Conservation (phyloP, 495 filamentous ascomycete genomes). For the Acidomyces sp. region DNA sequence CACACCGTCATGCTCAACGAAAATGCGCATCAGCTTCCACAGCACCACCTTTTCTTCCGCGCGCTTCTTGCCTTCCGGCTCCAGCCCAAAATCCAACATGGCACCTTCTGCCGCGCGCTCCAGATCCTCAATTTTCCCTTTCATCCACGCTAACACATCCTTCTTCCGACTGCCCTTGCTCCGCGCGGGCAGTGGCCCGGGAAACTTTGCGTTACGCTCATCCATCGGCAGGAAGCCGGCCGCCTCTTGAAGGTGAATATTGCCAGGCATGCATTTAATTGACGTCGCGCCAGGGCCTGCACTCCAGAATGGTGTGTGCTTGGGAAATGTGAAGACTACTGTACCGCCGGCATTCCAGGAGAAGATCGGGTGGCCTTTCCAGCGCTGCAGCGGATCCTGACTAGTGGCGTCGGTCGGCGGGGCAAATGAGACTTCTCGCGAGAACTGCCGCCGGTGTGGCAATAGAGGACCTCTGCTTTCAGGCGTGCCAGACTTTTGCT, state of each 20-base stretch:
- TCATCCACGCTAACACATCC: conserved; percentile 74
- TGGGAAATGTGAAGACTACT: conserved; percentile 74
- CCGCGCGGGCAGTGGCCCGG: conserved; percentile 60
- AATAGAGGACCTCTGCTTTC: conserved; percentile 15
- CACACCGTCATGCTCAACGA: conserved; percentile 76
- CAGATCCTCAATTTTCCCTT: conserved; percentile 53
- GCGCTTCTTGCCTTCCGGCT: conserved; percentile 29
- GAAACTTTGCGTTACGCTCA: conserved; percentile 66
- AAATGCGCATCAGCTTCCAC: conserved; percentile 70
- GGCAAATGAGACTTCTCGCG: conserved; percentile 30
- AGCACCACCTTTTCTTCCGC: conserved; percentile 71
- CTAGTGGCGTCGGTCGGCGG: conserved; percentile 68
- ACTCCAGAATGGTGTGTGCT: conserved; percentile 73
- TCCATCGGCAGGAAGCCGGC: conserved; percentile 55
- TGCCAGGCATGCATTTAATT: conserved; percentile 73
- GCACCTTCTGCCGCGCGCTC: conserved; percentile 46
- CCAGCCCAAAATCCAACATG: conserved; percentile 31
- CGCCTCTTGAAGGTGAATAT: conserved; percentile 59
- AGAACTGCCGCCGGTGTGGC: conserved; percentile 28
- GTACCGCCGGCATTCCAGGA: conserved; percentile 79
- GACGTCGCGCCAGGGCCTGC: conserved; percentile 56
- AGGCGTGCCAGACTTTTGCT: conserved; percentile 14
- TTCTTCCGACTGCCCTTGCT: conserved; percentile 92
- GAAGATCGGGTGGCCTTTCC: conserved; percentile 79
- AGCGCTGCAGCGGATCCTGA: conserved; percentile 66